These are phyloP conservation scores for Daldinia caldariorum DNA, from an alignment of 495 filamentous ascomycete genomes.

Conservation along the genomic window DNA sequence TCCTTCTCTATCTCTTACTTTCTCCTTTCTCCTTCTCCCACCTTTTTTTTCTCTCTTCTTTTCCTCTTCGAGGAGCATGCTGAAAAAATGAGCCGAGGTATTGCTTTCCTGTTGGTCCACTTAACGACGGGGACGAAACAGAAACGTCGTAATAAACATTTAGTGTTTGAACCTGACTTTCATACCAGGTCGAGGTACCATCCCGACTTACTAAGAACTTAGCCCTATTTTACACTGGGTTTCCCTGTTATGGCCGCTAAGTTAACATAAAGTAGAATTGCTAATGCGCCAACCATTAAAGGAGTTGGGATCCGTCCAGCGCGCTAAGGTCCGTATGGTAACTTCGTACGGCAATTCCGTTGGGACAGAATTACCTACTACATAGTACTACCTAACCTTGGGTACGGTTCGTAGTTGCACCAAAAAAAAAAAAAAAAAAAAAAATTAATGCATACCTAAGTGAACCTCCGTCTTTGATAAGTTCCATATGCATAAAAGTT, in stretches of 20 bases:
- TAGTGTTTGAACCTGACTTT: conserved; percentile 16
- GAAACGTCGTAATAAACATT: conserved; percentile 17
- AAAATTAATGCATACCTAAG: too few relatives aligned
- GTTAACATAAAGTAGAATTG: not conserved
- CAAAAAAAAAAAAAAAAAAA: too few relatives aligned
- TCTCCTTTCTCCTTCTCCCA: too few relatives aligned
- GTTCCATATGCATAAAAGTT: too few relatives aligned
- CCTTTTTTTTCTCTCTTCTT: not conserved
- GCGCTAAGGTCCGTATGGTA: not conserved
- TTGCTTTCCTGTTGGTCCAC: conserved; percentile 21
- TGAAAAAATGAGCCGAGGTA: conserved; percentile 24
- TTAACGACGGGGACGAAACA: conserved; percentile 30
- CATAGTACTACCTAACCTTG: too few relatives aligned
- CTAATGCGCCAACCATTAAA: not conserved
- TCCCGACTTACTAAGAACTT: not conserved
- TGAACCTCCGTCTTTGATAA: conserved; percentile 18
- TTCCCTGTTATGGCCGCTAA: not conserved
- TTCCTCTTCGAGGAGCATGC: not conserved
- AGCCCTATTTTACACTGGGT: not conserved
- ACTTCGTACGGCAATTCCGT: not conserved
- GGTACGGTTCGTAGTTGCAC: too few relatives aligned
- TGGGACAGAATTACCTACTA: too few relatives aligned
- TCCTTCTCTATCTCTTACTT: too few relatives aligned
- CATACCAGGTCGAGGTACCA: conserved; percentile 26
- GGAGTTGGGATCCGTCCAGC: not conserved